Evolutionary conservation across 2,329 filamentous ascomycete species (phyloP).

Genomic region (Thielaviopsis populi): DNA sequence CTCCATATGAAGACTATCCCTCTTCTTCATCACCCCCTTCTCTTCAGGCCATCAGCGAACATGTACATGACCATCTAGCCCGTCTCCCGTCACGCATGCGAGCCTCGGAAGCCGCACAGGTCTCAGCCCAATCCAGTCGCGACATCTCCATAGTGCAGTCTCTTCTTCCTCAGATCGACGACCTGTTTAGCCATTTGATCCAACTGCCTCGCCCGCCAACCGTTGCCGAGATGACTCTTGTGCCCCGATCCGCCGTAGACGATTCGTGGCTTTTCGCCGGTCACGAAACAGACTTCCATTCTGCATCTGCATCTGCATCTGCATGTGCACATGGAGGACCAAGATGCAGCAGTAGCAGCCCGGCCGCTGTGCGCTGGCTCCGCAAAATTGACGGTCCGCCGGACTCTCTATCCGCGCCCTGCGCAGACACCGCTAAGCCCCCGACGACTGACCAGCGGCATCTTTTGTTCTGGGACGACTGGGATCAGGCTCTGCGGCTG

Average conservation of each 20-base stretch:
- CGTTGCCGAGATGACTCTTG: constrained; percentile 30
- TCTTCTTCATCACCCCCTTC: neutral
- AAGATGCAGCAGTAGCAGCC: neutral
- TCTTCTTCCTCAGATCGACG: constrained; percentile 29
- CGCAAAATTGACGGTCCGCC: neutral
- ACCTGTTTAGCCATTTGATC: constrained; percentile 28
- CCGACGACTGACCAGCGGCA: neutral
- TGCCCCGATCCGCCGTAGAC: constrained; percentile 30
- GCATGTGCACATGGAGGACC: no score
- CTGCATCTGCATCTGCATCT: neutral
- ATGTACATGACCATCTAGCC: constrained; percentile 26
- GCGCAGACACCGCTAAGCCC: neutral
- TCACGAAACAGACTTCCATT: constrained; percentile 16
- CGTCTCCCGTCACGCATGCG: constrained; percentile 27
- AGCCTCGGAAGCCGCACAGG: constrained; percentile 23
- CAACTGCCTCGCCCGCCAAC: constrained; percentile 23
- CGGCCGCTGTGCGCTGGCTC: neutral
- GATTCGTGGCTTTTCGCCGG: constrained; percentile 26
- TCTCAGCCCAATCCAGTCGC: constrained; percentile 24
- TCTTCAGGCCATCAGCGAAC: neutral
- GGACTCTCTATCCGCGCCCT: neutral
- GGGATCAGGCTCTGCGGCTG: constrained; percentile 31
- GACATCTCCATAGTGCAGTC: constrained; percentile 29
- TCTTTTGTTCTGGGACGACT: constrained; percentile 34
- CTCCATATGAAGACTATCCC: neutral